A percentile compares a stretch with the other conserved stretches of the same genome.
phyloP scores from a whole-genome alignment of 805 yeast genomes.

The Candida peoriensis region DNA sequence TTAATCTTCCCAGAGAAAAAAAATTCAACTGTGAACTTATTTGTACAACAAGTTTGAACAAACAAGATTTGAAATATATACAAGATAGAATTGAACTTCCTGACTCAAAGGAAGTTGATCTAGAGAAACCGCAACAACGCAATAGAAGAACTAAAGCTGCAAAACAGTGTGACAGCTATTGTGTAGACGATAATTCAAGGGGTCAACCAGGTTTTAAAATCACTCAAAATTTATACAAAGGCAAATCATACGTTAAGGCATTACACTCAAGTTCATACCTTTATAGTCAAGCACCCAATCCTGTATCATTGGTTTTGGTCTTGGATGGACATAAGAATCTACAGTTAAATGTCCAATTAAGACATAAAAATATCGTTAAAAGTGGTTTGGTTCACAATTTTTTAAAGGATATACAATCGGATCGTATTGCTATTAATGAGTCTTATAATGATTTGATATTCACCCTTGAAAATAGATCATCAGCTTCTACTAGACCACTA shows the following conservation, averaged over 20 bases:
- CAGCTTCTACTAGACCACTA: too few relatives aligned
- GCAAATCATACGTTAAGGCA: conserved; percentile 24
- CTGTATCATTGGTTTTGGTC: conserved; percentile 13
- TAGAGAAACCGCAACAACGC: conserved; percentile 1
- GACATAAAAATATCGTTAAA: background rate
- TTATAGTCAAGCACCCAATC: conserved; percentile 28
- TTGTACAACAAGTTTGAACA: conserved; percentile 5
- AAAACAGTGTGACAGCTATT: conserved; percentile 11
- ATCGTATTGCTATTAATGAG: too few relatives aligned
- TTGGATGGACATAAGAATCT: too few relatives aligned
- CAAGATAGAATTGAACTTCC: background rate
- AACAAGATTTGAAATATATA: background rate
- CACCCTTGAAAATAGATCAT: too few relatives aligned
- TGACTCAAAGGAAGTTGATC: background rate
- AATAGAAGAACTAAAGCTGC: conserved; percentile 1
- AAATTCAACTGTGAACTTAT: conserved; percentile 19
- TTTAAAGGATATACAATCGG: background rate
- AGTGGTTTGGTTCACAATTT: background rate
- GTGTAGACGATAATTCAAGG: conserved; percentile 10
- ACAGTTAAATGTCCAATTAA: too few relatives aligned
- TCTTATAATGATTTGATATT: too few relatives aligned
- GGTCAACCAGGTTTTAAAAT: conserved; percentile 36
- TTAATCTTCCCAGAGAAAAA: conserved; percentile 23
- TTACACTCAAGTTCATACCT: conserved; percentile 36
- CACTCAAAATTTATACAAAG: conserved; percentile 29